Conservation (phyloP, 2,329 filamentous ascomycete genomes). For the Capronia epimyces region DNA sequence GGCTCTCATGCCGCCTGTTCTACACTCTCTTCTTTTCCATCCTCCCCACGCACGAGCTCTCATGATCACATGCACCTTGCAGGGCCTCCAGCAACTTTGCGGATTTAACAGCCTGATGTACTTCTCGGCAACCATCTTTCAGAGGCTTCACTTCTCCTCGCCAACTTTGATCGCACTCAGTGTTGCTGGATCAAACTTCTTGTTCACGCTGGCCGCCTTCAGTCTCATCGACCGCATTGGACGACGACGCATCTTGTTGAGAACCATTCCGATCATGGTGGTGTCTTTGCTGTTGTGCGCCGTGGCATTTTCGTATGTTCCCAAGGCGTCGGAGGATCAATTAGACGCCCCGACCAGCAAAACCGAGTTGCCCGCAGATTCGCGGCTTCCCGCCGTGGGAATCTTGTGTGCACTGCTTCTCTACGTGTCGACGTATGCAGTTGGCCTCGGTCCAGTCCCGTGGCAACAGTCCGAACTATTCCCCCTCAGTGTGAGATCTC, state of each 20-base stretch:
- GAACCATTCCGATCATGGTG: conserved; percentile 79
- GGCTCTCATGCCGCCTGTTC: conserved; percentile 24
- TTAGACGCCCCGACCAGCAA: conserved; percentile 22
- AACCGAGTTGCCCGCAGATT: conserved; percentile 27
- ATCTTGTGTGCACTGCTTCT: conserved; percentile 72
- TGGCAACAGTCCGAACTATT: conserved; percentile 97
- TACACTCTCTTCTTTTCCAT: conserved; percentile 36
- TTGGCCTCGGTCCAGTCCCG: conserved; percentile 84
- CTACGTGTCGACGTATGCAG: conserved; percentile 79
- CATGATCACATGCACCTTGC: conserved; percentile 77
- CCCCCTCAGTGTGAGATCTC: conserved; percentile 58
- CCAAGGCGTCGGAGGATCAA: conserved; percentile 21
- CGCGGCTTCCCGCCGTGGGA: conserved; percentile 46
- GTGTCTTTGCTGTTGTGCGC: conserved; percentile 65
- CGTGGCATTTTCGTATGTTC: conserved; percentile 64
- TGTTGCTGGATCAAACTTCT: conserved; percentile 76
- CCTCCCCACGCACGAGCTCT: conserved; percentile 56
- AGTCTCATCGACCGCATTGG: conserved; percentile 73
- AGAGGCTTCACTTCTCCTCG: conserved; percentile 67
- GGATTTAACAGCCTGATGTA: conserved; percentile 93
- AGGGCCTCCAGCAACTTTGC: conserved; percentile 81
- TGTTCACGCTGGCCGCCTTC: conserved; percentile 71
- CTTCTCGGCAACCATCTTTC: conserved; percentile 77
- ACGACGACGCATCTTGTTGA: conserved; percentile 71
- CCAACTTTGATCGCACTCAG: conserved; percentile 75